A percentile compares a stretch with the other conserved stretches of the same genome.
phyloP scores from a whole-genome alignment of 2,329 filamentous ascomycete genomes.

The Catunica adiposa region DNA sequence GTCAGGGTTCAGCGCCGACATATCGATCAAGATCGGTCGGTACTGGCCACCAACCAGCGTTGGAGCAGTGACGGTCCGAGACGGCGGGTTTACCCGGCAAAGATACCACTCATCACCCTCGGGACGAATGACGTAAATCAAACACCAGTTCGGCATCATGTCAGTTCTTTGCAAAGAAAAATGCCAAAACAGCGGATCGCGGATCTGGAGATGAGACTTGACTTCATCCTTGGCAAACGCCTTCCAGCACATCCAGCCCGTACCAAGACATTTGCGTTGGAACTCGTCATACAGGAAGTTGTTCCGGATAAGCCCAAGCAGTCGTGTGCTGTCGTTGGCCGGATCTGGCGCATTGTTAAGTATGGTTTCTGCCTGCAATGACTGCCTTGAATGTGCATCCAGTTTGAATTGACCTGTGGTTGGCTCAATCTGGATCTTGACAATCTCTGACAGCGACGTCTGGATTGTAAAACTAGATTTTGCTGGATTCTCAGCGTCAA shows the following conservation, averaged over 20 bases:
- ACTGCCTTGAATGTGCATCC: slow-evolving; percentile 43
- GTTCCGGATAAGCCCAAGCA: slow-evolving; percentile 46
- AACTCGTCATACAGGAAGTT: slow-evolving; percentile 45
- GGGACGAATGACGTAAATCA: slow-evolving; percentile 54
- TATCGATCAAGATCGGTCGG: slow-evolving; percentile 21
- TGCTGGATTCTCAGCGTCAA: slow-evolving; percentile 45
- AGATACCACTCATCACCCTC: slow-evolving; percentile 68
- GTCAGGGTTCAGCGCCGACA: slow-evolving; percentile 28
- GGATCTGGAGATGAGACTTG: slow-evolving; percentile 43
- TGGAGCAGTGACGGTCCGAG: neutral
- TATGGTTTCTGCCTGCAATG: slow-evolving; percentile 42
- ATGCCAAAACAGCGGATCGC: slow-evolving; percentile 42
- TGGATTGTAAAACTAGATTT: slow-evolving; percentile 54
- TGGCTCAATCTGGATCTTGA: slow-evolving; percentile 49
- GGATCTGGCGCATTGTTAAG: slow-evolving; percentile 46
- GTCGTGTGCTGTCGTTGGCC: slow-evolving; percentile 37
- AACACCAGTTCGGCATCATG: slow-evolving; percentile 59
- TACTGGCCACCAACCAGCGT: slow-evolving; percentile 3
- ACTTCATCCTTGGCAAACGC: slow-evolving; percentile 36
- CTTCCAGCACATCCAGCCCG: slow-evolving; percentile 45
- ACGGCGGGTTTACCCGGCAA: slow-evolving; percentile 32
- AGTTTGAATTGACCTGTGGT: slow-evolving; percentile 63
- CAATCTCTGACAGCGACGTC: slow-evolving; percentile 24
- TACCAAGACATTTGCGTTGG: slow-evolving; percentile 39
- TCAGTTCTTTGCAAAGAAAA: slow-evolving; percentile 53